Evolutionary conservation across 331 rosid species (phyloP).

Genomic region (Malus hybrid): DNA sequence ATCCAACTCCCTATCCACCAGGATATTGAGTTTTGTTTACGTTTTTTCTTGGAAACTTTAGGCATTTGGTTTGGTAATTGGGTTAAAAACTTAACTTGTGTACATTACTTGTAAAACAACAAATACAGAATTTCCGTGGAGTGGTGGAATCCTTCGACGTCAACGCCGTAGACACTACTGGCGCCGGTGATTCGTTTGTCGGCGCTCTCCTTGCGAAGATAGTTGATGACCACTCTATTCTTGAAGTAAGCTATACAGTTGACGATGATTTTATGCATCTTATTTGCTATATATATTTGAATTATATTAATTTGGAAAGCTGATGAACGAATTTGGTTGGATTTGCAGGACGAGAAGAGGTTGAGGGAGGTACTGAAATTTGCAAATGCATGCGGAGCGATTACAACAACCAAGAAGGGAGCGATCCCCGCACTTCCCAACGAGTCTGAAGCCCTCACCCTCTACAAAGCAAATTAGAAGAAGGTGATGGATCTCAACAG

Average conservation of each 20-base stretch:
- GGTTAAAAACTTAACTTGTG: not conserved
- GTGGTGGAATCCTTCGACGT: conserved; percentile 66
- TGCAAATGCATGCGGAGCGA: conserved; percentile 98
- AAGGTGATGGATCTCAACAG: not conserved
- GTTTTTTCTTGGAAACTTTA: not conserved
- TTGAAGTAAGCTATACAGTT: conserved; percentile 42
- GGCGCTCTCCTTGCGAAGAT: conserved; percentile 72
- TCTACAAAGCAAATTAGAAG: conserved; percentile 41
- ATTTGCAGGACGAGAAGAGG: conserved; percentile 59
- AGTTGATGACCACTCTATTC: conserved; percentile 80
- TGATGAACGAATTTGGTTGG: not conserved
- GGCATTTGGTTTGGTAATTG: not conserved
- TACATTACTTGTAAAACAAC: not conserved
- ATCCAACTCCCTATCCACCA: too few relatives aligned
- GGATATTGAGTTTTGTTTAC: not conserved
- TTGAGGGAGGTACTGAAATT: conserved; percentile 58
- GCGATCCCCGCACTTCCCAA: conserved; percentile 87
- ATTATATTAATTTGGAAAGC: not conserved
- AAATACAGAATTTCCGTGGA: conserved; percentile 67
- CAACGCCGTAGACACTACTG: conserved; percentile 74
- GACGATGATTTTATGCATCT: not conserved
- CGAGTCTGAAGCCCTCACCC: conserved; percentile 48
- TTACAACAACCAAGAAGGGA: conserved; percentile 86
- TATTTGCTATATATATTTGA: not conserved
- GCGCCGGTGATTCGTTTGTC: conserved; percentile 88